Conservation (phyloP, 2,329 filamentous ascomycete genomes). For the Botryotinia convoluta region DNA sequence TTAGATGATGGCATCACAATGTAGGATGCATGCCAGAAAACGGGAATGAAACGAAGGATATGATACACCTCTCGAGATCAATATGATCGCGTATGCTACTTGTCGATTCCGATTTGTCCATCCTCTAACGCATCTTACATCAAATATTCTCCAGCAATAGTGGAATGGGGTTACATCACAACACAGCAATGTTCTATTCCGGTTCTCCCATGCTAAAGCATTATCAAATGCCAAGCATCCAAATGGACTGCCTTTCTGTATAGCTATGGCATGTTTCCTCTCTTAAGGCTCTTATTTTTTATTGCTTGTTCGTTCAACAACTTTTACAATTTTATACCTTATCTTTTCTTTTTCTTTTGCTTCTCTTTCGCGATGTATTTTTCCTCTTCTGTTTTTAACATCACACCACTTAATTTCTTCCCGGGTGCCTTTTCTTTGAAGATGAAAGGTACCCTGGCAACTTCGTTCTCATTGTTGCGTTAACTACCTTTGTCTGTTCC, state of each 20-base stretch:
- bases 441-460: background rate
- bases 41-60: too few species aligned
- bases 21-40: background rate
- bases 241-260: background rate
- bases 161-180: background rate
- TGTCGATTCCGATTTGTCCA: background rate
- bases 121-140: background rate
- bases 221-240: background rate
- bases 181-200: background rate
- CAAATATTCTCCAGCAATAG: background rate
- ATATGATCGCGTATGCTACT: background rate
- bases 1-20: constrained; percentile 28
- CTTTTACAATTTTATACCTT: background rate
- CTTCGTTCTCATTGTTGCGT: background rate
- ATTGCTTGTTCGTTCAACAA: background rate
- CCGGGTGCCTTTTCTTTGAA: background rate
- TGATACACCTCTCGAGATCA: background rate
- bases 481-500: background rate
- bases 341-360: background rate
- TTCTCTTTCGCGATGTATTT: background rate
- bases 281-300: background rate
- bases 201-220: background rate
- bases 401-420: constrained; percentile 3
- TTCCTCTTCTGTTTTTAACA: background rate
- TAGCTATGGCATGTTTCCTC: background rate